These are phyloP conservation scores for Pisolithus albus DNA, from an alignment of 768 basidiomycete species.

Conservation along the genomic window DNA sequence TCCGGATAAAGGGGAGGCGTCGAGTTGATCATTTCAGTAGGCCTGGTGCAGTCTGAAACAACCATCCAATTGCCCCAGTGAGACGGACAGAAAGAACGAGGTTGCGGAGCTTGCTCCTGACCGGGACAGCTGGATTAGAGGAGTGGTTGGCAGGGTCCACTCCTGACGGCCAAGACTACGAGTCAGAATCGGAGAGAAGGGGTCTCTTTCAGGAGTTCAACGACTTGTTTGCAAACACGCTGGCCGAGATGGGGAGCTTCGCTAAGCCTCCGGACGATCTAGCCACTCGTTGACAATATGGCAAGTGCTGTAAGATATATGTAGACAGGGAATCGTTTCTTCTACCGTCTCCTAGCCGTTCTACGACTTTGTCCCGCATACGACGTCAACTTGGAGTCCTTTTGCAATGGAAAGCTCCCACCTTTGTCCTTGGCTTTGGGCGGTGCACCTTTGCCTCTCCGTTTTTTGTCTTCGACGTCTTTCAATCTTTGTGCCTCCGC, in stretches of 20 bases:
- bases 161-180: constrained; percentile 22
- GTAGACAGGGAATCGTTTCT: not conserved
- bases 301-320: no score
- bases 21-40: constrained; percentile 38
- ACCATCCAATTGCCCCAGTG: constrained; percentile 39
- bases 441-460: constrained; percentile 77
- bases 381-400: not conserved
- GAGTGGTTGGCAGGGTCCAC: constrained; percentile 51
- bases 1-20: constrained; percentile 35
- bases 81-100: constrained; percentile 69
- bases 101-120: constrained; percentile 58
- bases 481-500: constrained; percentile 60
- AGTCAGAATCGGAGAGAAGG: constrained; percentile 38
- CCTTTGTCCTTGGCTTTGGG: constrained; percentile 70
- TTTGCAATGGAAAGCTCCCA: constrained; percentile 23
- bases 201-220: constrained; percentile 60
- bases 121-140: constrained; percentile 54
- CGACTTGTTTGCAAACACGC: constrained; percentile 53
- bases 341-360: constrained; percentile 37
- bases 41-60: constrained; percentile 20
- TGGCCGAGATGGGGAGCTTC: constrained; percentile 53
- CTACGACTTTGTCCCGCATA: constrained; percentile 47
- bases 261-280: constrained; percentile 19
- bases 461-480: constrained; percentile 62
- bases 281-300: constrained; percentile 12